Conservation (phyloP, 2,329 filamentous ascomycete genomes). For the Scedosporium apiospermum region DNA sequence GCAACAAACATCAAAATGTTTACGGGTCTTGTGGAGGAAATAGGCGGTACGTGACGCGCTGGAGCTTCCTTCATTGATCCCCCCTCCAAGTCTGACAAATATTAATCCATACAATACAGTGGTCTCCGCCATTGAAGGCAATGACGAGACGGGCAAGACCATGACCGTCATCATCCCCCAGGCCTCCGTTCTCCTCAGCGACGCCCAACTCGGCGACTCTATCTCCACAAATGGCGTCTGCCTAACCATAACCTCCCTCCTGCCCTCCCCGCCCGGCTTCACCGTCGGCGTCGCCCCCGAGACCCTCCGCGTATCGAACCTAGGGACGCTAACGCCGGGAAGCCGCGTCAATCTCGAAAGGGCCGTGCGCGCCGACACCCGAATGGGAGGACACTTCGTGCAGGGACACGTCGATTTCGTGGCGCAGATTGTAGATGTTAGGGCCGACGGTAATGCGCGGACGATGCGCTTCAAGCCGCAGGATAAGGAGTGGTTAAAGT, state of each 20-base stretch:
- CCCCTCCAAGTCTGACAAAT: background rate
- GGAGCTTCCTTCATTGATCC: background rate
- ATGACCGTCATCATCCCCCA: slow-evolving; percentile 69
- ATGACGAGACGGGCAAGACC: slow-evolving; percentile 36
- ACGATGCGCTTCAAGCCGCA: slow-evolving; percentile 75
- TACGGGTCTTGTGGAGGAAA: slow-evolving; percentile 84
- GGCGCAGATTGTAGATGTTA: slow-evolving; percentile 62
- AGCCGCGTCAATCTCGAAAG: slow-evolving; percentile 86
- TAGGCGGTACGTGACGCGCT: slow-evolving; percentile 64
- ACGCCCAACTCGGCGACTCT: slow-evolving; percentile 82
- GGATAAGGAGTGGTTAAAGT: slow-evolving; percentile 61
- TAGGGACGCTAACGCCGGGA: slow-evolving; percentile 59
- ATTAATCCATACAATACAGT: background rate
- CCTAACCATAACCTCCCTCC: slow-evolving; percentile 67
- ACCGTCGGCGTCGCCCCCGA: slow-evolving; percentile 92
- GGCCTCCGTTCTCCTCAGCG: slow-evolving; percentile 64
- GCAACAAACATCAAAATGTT: slow-evolving; percentile 56
- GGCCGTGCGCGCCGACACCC: slow-evolving; percentile 79
- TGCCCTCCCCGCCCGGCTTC: slow-evolving; percentile 44
- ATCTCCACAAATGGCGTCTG: slow-evolving; percentile 95
- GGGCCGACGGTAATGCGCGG: slow-evolving; percentile 79
- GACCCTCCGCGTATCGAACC: slow-evolving; percentile 89
- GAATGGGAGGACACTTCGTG: slow-evolving; percentile 97
- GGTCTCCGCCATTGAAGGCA: slow-evolving; percentile 65
- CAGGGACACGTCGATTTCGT: slow-evolving; percentile 95